Percentiles rank a stretch among this genome's conserved stretches.
Conservation (phyloP, 176 grass and related monocot species). For the Pontederia crassipes region DNA sequence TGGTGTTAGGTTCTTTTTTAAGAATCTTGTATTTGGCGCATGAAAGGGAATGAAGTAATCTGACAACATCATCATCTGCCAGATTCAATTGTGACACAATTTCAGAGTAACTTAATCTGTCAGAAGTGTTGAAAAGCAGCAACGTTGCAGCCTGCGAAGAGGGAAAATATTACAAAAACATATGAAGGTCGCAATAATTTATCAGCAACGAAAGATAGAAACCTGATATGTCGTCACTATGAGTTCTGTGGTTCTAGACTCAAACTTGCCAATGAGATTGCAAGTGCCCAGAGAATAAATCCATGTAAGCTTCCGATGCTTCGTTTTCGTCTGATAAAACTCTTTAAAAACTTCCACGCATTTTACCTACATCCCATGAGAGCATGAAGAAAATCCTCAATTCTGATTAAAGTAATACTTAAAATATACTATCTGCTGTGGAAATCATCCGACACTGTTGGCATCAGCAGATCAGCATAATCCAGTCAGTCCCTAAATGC, state of each 20-base stretch:
- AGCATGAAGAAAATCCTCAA: neutral
- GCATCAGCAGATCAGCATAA: too few relatives aligned
- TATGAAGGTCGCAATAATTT: neutral
- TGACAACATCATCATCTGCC: slow-evolving; percentile 20
- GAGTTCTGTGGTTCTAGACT: slow-evolving; percentile 71
- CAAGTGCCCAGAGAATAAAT: slow-evolving; percentile 99
- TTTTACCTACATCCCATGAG: slow-evolving; percentile 49
- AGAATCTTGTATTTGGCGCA: slow-evolving; percentile 25
- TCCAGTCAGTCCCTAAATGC: neutral
- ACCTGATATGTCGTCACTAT: slow-evolving; percentile 99
- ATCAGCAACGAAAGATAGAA: neutral
- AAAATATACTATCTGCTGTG: neutral
- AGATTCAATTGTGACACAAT: slow-evolving; percentile 20
- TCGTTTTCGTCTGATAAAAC: slow-evolving; percentile 91
- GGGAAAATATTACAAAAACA: neutral
- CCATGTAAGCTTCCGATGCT: slow-evolving; percentile 95
- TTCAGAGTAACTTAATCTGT: slow-evolving; percentile 23
- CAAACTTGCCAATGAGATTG: slow-evolving; percentile 81
- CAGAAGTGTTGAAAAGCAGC: slow-evolving; percentile 19
- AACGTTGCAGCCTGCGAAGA: slow-evolving; percentile 13
- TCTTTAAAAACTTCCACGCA: slow-evolving; percentile 97
- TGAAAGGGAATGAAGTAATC: slow-evolving; percentile 25
- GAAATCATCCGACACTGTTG: neutral
- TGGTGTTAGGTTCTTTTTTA: slow-evolving; percentile 19
- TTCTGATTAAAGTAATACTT: neutral